Conservation (phyloP, 1,284 basidiomycete species). For the Naganishia sp. region DNA sequence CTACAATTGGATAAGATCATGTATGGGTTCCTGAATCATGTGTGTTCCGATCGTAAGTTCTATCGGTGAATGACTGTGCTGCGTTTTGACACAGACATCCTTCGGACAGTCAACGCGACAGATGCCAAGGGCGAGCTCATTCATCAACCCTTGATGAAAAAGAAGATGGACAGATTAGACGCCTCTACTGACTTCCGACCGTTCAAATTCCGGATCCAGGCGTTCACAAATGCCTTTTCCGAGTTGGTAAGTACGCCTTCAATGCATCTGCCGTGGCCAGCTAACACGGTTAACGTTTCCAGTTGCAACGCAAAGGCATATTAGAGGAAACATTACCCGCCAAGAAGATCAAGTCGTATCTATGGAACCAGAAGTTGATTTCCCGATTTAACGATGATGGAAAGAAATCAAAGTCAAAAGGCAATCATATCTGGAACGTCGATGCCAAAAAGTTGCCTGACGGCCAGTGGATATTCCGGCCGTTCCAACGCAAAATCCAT, state of each 20-base stretch:
- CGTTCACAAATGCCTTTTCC: constrained; percentile 95
- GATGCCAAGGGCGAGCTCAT: constrained; percentile 95
- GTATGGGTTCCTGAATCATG: constrained; percentile 80
- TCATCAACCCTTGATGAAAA: constrained; percentile 97
- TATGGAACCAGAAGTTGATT: constrained; percentile 90
- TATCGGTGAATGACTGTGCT: background rate
- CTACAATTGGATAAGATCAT: constrained; percentile 85
- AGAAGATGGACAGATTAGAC: constrained; percentile 94
- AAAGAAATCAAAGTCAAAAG: constrained; percentile 98
- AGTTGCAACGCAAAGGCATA: constrained; percentile 53
- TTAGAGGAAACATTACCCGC: constrained; percentile 59
- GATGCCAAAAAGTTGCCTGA: constrained; percentile 82
- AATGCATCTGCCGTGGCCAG: background rate
- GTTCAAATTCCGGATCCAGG: constrained; percentile 99
- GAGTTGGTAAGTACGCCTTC: constrained; percentile 67
- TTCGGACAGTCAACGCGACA: constrained; percentile 74
- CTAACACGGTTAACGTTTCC: constrained; percentile 1
- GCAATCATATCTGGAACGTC: constrained; percentile 99
- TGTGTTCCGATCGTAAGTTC: constrained; percentile 84
- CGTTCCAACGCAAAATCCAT: constrained; percentile 83
- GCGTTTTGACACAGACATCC: constrained; percentile 19
- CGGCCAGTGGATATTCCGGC: constrained; percentile 84
- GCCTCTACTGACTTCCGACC: constrained; percentile 96
- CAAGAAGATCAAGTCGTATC: constrained; percentile 86
- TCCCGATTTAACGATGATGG: constrained; percentile 98